Conservation (phyloP, 2,329 filamentous ascomycete species). For the Colletotrichum orbiculare region DNA sequence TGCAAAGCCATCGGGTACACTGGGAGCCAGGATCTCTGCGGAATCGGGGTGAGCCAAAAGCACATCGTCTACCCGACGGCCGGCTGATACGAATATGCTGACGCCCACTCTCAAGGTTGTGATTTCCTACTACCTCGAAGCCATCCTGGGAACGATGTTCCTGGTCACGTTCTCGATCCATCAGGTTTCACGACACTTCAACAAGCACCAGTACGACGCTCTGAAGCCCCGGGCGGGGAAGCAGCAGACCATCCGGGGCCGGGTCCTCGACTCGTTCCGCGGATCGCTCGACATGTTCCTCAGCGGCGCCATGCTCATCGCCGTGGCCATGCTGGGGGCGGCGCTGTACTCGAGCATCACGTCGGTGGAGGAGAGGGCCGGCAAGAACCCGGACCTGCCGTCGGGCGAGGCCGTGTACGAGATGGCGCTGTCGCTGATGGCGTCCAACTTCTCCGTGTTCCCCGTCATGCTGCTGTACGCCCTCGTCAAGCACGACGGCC, state of each 20-base stretch:
- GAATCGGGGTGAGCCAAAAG: constrained; percentile 23
- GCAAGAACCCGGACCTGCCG: constrained; percentile 24
- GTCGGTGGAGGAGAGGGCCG: constrained; percentile 2
- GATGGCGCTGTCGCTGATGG: constrained; percentile 21
- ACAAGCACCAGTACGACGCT: constrained; percentile 3
- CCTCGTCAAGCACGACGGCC: constrained; percentile 29
- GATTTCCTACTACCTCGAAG: constrained; percentile 32
- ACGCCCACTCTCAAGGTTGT: constrained; percentile 17
- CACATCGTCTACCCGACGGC: background rate
- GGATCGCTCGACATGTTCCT: constrained; percentile 35
- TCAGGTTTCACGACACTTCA: constrained; percentile 9
- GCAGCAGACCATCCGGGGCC: constrained; percentile 1
- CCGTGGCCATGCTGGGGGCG: constrained; percentile 33
- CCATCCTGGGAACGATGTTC: constrained; percentile 30
- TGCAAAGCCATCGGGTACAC: constrained; percentile 31
- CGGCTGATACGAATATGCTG: background rate
- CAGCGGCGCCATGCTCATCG: constrained; percentile 29
- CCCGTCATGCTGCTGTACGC: constrained; percentile 35
- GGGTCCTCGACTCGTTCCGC: constrained; percentile 32
- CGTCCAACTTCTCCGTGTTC: constrained; percentile 33
- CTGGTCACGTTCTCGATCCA: constrained; percentile 30
- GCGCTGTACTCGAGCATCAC: constrained; percentile 23
- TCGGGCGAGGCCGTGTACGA: constrained; percentile 24
- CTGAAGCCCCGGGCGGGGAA: constrained; percentile 12
- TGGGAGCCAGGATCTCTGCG: constrained; percentile 29